Evolutionary conservation across 306 rosid genomes (phyloP).

Genomic region (Vigna trinervia): DNA sequence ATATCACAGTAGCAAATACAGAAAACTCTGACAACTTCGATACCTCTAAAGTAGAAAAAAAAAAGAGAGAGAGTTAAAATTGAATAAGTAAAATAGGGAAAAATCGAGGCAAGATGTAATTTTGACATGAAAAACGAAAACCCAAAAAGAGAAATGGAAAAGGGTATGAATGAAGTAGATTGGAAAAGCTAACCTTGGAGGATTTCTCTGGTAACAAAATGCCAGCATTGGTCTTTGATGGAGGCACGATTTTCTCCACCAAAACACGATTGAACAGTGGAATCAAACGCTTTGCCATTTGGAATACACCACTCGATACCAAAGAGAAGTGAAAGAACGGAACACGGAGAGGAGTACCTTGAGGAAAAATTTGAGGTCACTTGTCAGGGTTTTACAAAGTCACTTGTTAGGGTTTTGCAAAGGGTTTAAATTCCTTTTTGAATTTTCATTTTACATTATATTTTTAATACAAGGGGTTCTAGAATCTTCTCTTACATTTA

Average conservation of each 20-base stretch:
- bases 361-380: not conserved
- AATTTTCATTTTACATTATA: not conserved
- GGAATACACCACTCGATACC: not conserved
- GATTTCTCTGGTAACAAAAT: slow-evolving; percentile 71
- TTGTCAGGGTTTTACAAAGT: slow-evolving; percentile 49
- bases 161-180: slow-evolving; percentile 6
- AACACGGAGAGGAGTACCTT: not conserved
- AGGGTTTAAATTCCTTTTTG: slow-evolving; percentile 37
- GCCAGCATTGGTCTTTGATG: slow-evolving; percentile 68
- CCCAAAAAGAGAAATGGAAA: slow-evolving; percentile 26
- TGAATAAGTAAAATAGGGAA: not conserved
- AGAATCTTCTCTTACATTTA: not conserved
- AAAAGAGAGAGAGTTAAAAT: not conserved
- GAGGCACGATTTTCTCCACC: slow-evolving; percentile 74
- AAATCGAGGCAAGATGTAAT: slow-evolving; percentile 5
- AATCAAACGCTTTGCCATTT: slow-evolving; percentile 77
- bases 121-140: slow-evolving; percentile 15
- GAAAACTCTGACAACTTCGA: not conserved
- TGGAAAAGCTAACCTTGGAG: slow-evolving; percentile 53
- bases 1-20: not conserved
- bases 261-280: slow-evolving; percentile 80
- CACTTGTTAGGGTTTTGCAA: slow-evolving; percentile 47
- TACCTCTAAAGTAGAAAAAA: not conserved
- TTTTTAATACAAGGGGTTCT: slow-evolving; percentile 11
- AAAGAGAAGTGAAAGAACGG: not conserved